phyloP scores from a whole-genome alignment of 2,329 filamentous ascomycete genomes.

The Dryadomyces sulphureus region DNA sequence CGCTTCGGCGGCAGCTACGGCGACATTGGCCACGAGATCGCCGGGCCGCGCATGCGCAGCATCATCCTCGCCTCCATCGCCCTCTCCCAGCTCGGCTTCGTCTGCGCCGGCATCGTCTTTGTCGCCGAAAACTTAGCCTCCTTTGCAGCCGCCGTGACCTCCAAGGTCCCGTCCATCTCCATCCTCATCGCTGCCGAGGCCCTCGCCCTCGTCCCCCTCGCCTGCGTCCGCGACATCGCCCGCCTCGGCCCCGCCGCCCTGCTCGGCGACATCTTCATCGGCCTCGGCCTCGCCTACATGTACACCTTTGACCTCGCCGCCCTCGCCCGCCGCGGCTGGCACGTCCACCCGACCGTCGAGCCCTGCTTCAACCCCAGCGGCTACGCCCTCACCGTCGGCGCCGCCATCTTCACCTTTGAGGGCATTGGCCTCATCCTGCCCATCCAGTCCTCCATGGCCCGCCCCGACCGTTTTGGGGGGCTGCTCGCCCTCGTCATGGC shows the following conservation, averaged over 20 bases:
- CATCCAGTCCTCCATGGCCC: conserved; percentile 61
- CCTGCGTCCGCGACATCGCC: conserved; percentile 60
- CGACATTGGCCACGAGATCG: conserved; percentile 53
- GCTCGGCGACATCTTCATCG: conserved; percentile 57
- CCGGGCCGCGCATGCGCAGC: conserved; percentile 45
- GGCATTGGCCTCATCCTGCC: conserved; percentile 64
- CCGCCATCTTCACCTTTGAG: conserved; percentile 66
- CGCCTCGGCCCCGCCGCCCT: conserved; percentile 57
- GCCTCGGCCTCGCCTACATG: conserved; percentile 57
- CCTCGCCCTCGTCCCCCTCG: conserved; percentile 47
- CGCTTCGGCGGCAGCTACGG: conserved; percentile 57
- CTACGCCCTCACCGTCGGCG: conserved; percentile 58
- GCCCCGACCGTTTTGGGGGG: conserved; percentile 50
- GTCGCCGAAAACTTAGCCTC: conserved; percentile 59
- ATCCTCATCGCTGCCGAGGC: conserved; percentile 41
- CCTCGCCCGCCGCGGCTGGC: conserved; percentile 34
- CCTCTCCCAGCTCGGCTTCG: conserved; percentile 63
- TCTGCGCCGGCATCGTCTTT: conserved; percentile 65
- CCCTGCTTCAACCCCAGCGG: conserved; percentile 51
- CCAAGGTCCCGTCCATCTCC: not conserved
- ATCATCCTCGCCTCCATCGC: conserved; percentile 57
- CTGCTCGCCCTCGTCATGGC: conserved; percentile 57
- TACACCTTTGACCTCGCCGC: conserved; percentile 53
- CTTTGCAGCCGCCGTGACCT: conserved; percentile 48
- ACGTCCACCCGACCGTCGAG: conserved; percentile 42